Evolutionary conservation across 176 grass and related monocot genomes (phyloP).

Genomic region (Avena sativa): DNA sequence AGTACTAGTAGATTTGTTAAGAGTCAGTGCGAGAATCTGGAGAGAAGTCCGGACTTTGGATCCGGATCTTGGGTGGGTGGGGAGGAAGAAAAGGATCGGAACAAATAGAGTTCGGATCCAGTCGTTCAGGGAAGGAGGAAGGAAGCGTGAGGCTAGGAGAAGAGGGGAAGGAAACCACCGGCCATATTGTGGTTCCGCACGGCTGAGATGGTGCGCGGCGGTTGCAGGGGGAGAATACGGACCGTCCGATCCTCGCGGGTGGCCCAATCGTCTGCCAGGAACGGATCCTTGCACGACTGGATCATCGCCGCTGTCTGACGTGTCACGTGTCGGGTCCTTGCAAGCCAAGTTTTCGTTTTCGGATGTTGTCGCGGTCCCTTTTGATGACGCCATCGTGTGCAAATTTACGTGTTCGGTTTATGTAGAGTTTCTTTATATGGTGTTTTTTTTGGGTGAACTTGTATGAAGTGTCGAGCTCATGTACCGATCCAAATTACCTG

Average conservation of each 20-base stretch:
- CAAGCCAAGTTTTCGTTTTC: conserved; percentile 20
- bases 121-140: neutral
- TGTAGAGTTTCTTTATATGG: neutral
- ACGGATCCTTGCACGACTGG: conserved; percentile 42
- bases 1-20: conserved; percentile 4
- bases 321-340: conserved; percentile 24
- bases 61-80: conserved; percentile 38
- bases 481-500: too few species aligned
- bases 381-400: neutral
- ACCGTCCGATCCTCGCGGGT: neutral
- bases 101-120: neutral
- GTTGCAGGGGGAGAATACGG: neutral
- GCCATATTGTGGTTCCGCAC: neutral
- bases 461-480: neutral
- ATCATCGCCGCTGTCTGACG: conserved; percentile 20
- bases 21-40: conserved; percentile 25
- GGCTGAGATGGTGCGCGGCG: neutral
- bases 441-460: neutral
- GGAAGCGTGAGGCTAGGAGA: conserved; percentile 18
- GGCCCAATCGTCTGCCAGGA: conserved; percentile 4
- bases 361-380: neutral
- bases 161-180: neutral
- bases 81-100: conserved; percentile 24
- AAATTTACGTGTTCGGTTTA: neutral
- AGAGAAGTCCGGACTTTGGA: neutral